Base-by-base conservation (phyloP, 768 basidiomycete species). In the Hysterangium stoloniferum region DNA sequence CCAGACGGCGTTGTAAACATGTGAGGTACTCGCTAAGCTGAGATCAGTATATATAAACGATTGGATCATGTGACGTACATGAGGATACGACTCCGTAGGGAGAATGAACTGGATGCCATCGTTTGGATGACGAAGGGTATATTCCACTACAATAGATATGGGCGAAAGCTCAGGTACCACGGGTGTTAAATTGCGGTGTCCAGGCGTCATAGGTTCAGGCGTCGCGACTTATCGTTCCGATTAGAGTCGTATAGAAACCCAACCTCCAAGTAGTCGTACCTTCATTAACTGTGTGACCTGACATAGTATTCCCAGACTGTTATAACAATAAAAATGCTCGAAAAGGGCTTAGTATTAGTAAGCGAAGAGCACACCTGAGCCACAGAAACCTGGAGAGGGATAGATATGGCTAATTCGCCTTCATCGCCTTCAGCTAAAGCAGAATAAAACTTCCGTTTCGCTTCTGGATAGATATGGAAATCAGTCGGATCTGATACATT, bases 391-490 rank as follows among this genome's bases (percentile, higher is more conserved):
- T 85, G 84, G 58, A 72, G 74, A 7, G 88, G 88, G 53, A 98
- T 80, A 9, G 83, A 78, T 58, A 99, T 90, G 4, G 91, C 90
- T 28, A 99, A 64, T 66, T 98, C 96, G 52, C 95, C 96, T 64
- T 97, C 92, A 57, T 95, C 92, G 36, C 82, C 78, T 61, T 98
- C 96, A 54, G 90, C 80, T 45, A 93, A 72, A 0, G 95, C 90
- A 0, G 90, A 79, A 70, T 93, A 98, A 34, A 96, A 66, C 68
- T 84, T 86, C 52, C 96, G 77, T 73, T 96, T 98, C 53, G 94
- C 73, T 62, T 96, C 96, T 5, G 92, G 89, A 68, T 95, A 92
- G 48, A 79, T 77, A 60, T 93, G 89, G 52, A 86, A 83, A 63
- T 96, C 90, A 57, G 77, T 75, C 9, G 80, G 73, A 56, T 83